Percentiles rank a stretch among this genome's conserved stretches.
phyloP scores from a whole-genome alignment of 2,329 filamentous ascomycete species.

The Fusarium clavum region DNA sequence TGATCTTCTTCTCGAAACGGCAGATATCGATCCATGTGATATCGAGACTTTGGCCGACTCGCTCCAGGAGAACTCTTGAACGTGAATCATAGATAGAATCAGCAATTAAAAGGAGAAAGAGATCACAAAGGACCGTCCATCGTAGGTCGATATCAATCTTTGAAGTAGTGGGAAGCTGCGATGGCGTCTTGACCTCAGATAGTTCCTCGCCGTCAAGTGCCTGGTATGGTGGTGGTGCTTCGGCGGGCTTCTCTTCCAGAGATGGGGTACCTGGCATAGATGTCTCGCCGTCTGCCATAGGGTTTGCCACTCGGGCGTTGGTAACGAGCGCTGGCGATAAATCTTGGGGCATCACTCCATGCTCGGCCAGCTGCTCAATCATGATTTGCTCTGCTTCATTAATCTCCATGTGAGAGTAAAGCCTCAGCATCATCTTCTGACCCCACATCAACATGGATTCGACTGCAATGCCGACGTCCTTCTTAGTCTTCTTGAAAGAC shows the following conservation, averaged over 20 bases:
- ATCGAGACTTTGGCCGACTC: slow-evolving; percentile 81
- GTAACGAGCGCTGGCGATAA: slow-evolving; percentile 88
- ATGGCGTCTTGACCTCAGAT: slow-evolving; percentile 83
- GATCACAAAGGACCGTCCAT: slow-evolving; percentile 96
- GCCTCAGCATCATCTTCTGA: slow-evolving; percentile 96
- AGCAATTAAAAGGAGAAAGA: slow-evolving; percentile 96
- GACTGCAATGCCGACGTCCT: slow-evolving; percentile 73
- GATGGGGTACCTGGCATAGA: slow-evolving; percentile 39
- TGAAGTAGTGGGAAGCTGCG: slow-evolving; percentile 81
- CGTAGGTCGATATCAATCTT: slow-evolving; percentile 95
- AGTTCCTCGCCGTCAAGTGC: slow-evolving; percentile 76
- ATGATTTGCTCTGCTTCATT: slow-evolving; percentile 92
- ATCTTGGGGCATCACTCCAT: slow-evolving; percentile 87
- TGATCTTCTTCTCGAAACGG: slow-evolving; percentile 96
- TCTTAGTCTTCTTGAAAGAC: slow-evolving; percentile 75
- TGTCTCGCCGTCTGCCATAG: slow-evolving; percentile 70
- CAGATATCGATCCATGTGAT: slow-evolving; percentile 94
- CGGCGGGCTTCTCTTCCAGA: slow-evolving; percentile 60
- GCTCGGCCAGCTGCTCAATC: slow-evolving; percentile 96
- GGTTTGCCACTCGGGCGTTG: slow-evolving; percentile 93
- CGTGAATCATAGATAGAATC: slow-evolving; percentile 93
- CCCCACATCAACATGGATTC: slow-evolving; percentile 95
- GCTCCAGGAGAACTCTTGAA: slow-evolving; percentile 85
- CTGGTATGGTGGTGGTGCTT: slow-evolving; percentile 69
- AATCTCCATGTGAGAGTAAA: slow-evolving; percentile 98